Evolutionary conservation across 805 yeast genomes (phyloP).

Genomic region (Cyberlindnera maritima): DNA sequence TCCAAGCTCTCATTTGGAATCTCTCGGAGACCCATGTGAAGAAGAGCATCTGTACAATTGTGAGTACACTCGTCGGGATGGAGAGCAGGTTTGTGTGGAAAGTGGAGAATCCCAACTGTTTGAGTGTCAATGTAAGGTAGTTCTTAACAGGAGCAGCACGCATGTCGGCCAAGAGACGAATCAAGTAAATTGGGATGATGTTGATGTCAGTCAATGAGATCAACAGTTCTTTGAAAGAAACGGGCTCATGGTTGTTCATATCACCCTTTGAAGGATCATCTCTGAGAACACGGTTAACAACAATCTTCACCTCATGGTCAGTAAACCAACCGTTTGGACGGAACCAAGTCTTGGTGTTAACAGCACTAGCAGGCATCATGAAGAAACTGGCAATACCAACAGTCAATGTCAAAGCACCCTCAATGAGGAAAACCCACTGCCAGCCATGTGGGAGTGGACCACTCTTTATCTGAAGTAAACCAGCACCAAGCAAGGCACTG

Average conservation of each 20-base stretch:
- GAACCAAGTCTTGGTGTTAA: conserved; percentile 48
- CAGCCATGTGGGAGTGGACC: conserved; percentile 47
- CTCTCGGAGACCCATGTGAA: conserved; percentile 38
- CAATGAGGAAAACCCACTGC: conserved; percentile 66
- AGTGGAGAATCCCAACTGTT: conserved; percentile 48
- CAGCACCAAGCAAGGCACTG: conserved; percentile 51
- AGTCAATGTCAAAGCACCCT: conserved; percentile 53
- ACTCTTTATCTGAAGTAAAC: conserved; percentile 50
- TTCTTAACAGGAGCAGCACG: conserved; percentile 34
- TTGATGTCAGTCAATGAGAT: conserved; percentile 46
- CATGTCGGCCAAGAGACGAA: conserved; percentile 43
- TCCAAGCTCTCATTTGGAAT: conserved; percentile 32
- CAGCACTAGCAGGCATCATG: conserved; percentile 55
- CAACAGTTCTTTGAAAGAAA: conserved; percentile 39
- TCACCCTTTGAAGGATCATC: conserved; percentile 67
- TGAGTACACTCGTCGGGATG: conserved; percentile 46
- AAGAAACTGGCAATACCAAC: conserved; percentile 49
- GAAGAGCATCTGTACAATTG: conserved; percentile 34
- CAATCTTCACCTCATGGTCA: conserved; percentile 53
- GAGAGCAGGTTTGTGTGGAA: conserved; percentile 50
- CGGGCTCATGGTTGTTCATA: conserved; percentile 59
- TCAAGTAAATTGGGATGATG: conserved; percentile 51
- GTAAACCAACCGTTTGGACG: conserved; percentile 51
- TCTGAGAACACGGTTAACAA: conserved; percentile 55
- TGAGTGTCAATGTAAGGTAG: conserved; percentile 50